Base-by-base conservation (phyloP, 371 early-diverging fungal species). In the Mucor irregularis region DNA sequence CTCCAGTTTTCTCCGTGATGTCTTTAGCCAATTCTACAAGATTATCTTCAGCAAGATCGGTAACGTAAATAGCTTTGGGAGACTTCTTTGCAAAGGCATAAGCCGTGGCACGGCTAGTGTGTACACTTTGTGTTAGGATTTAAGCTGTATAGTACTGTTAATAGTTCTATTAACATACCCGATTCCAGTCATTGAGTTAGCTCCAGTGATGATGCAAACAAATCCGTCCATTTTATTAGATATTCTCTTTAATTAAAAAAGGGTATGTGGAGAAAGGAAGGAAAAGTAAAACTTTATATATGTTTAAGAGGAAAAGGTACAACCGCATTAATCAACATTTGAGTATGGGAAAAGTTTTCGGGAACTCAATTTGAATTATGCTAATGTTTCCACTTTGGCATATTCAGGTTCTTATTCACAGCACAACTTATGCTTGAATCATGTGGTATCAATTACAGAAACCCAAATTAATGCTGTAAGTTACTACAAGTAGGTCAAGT, bases 181-280 rank as follows among this genome's bases (percentile, higher is more conserved):
- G 52, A 80, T 80, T 28, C 80, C 80, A 21, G 56, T 57, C 10
- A 69, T 11, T 4, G 80, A 80, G 29, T 71, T 72, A 6, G 80
- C 80, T 28, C 80, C 80, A 10, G 80, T 80, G 31, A 80, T 56
- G 43, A 80, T 77, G 54, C 80, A 80, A 17, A 80, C 70, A 29
- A 40, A 52, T 19, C 40, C 33, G 1, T 52, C 42, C 53, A 52
- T 52, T n/a, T 9, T 30, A 19, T 0, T 24, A n/a, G n/a, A n/a
- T n/a, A n/a, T 8, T 35, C 5, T 9, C 16, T 35, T 35, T 35
- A n/a, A 14, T 14, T 24, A 42, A 42, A 21, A 24, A 25, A 1
- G 10, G 8, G 11, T 42, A 24, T 13, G 11, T 10, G 14, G 6
- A 42, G 13, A 42, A 24, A 14, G 2, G 11, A 42, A 16, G 24